phyloP scores from a whole-genome alignment of 495 filamentous ascomycete genomes.

The Schizothecium vesticola region DNA sequence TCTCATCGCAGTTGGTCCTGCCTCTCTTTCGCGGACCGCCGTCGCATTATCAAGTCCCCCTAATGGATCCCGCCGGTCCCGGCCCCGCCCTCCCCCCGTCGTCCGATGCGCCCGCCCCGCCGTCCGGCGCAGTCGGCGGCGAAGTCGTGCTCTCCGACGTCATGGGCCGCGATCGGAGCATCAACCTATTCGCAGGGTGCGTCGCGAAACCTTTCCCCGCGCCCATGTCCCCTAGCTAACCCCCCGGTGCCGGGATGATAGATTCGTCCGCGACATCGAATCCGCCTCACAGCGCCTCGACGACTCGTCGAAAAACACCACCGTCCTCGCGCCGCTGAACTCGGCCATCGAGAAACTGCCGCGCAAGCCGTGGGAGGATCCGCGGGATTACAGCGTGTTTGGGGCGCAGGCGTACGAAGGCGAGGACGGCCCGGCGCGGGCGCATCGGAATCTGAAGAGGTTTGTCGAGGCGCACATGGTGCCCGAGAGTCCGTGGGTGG shows the following conservation, averaged over 20 bases:
- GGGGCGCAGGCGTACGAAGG: conserved; percentile 82
- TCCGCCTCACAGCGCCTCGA: conserved; percentile 65
- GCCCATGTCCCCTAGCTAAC: background rate
- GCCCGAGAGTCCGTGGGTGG: conserved; percentile 70
- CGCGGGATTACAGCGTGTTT: conserved; percentile 66
- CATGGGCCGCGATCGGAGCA: conserved; percentile 69
- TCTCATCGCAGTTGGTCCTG: conserved; percentile 25
- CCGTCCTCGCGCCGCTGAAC: conserved; percentile 85
- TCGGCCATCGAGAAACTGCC: conserved; percentile 71
- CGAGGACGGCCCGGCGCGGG: conserved; percentile 68
- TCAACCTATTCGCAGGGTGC: conserved; percentile 78
- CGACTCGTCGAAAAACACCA: conserved; percentile 66
- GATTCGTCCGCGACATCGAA: conserved; percentile 74
- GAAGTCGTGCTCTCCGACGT: conserved; percentile 72
- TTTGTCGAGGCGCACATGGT: conserved; percentile 90
- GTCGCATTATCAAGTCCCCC: conserved; percentile 25
- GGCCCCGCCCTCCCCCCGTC: conserved; percentile 33
- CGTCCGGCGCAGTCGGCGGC: conserved; percentile 35
- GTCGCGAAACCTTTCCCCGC: background rate
- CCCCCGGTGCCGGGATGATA: background rate
- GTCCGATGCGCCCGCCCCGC: conserved; percentile 28
- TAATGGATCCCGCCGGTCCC: conserved; percentile 34
- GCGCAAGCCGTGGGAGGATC: conserved; percentile 91
- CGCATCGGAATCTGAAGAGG: conserved; percentile 66
- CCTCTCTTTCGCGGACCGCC: conserved; percentile 17